Percentiles rank a stretch among this genome's conserved stretches.
Conservation (phyloP, 179 eudicot species). For the Actinidia chinensis region DNA sequence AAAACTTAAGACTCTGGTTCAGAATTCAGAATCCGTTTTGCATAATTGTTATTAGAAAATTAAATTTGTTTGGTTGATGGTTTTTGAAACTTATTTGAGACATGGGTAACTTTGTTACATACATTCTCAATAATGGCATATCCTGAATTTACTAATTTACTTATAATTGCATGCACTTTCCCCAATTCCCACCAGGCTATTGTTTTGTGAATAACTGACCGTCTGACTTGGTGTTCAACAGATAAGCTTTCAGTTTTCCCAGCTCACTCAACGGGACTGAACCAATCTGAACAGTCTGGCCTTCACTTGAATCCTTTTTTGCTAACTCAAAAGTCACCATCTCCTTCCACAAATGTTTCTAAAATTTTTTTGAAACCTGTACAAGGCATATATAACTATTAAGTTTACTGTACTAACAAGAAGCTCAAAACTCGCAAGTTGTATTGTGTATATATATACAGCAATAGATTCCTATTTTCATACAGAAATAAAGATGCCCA, state of each 20-base stretch:
- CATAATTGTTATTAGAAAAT: too few relatives aligned
- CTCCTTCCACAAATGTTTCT: constrained; percentile 37
- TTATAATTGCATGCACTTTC: too few relatives aligned
- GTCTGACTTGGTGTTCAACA: constrained; percentile 51
- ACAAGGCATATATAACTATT: background rate
- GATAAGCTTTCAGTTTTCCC: constrained; percentile 56
- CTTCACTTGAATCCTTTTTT: constrained; percentile 55
- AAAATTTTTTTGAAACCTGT: constrained; percentile 61
- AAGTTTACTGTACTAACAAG: background rate
- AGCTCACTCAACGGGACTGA: constrained; percentile 67
- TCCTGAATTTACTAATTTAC: too few relatives aligned
- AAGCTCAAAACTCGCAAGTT: constrained; percentile 5
- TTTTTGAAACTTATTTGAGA: too few relatives aligned
- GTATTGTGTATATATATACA: background rate
- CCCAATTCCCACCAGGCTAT: background rate
- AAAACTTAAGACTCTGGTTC: too few relatives aligned
- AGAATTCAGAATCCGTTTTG: too few relatives aligned
- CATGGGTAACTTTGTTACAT: too few relatives aligned
- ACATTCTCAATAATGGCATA: too few relatives aligned
- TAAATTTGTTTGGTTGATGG: too few relatives aligned
- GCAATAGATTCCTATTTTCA: too few relatives aligned
- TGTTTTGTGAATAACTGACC: constrained; percentile 45
- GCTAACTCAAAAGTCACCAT: constrained; percentile 29
- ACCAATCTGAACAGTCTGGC: constrained; percentile 58
- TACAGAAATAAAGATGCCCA: too few relatives aligned